A percentile compares a stretch with the other conserved stretches of the same genome.
These are phyloP conservation scores for Thraustochytrium sp. DNA, from an alignment of 352 stramenopile genomes.

Conservation along the genomic window DNA sequence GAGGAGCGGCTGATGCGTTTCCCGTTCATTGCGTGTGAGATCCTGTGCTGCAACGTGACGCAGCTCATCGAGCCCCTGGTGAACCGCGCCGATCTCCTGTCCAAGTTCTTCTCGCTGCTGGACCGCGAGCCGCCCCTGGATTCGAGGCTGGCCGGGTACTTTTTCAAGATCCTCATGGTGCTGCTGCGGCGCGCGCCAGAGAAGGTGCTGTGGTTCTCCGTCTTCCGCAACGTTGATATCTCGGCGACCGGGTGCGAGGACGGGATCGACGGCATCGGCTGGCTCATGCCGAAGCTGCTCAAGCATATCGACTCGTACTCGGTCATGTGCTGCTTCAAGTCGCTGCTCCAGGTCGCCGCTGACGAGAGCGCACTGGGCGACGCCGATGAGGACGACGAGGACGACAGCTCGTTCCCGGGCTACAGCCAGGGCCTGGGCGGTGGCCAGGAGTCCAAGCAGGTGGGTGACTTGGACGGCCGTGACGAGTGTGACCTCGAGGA, in stretches of 20 bases:
- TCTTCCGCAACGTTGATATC: constrained; percentile 34
- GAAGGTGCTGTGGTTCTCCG: constrained; percentile 25
- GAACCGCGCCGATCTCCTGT: background rate
- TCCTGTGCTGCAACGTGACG: constrained; percentile 41
- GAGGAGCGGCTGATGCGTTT: constrained; percentile 4
- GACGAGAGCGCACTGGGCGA: constrained; percentile 1
- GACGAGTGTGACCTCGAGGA: constrained; percentile 16
- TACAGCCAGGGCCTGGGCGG: background rate
- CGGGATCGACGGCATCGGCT: background rate
- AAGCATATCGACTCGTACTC: constrained; percentile 42
- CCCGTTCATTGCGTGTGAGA: constrained; percentile 28
- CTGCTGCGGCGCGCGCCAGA: constrained; percentile 23
- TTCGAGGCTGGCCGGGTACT: constrained; percentile 21
- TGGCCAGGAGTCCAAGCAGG: background rate
- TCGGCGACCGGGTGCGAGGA: background rate
- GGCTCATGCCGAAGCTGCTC: constrained; percentile 22
- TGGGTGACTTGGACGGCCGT: constrained; percentile 21
- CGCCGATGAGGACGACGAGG: constrained; percentile 10
- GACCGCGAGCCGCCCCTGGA: constrained; percentile 7
- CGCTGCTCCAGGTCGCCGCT: background rate
- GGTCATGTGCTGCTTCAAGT: constrained; percentile 42
- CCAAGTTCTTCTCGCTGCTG: constrained; percentile 8
- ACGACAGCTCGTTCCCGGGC: constrained; percentile 13
- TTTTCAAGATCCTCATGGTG: constrained; percentile 33
- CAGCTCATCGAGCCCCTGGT: constrained; percentile 24